A percentile compares a stretch with the other conserved stretches of the same genome.
Evolutionary conservation across 176 grass and related monocot genomes (phyloP).

Genomic region (Oryza rufipogon): DNA sequence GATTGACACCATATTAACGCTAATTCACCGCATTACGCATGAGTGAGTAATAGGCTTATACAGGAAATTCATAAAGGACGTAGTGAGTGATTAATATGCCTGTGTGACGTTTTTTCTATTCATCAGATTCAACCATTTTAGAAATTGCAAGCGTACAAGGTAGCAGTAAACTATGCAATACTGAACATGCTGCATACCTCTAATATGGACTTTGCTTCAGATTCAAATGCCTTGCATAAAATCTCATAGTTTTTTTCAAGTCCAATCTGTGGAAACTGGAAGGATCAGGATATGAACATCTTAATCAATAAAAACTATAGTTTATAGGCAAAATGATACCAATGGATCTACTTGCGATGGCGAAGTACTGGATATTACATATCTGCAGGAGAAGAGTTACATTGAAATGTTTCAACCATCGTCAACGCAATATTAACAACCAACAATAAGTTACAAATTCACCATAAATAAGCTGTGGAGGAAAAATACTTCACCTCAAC

Average conservation of each 20-base stretch:
- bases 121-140: not conserved
- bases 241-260: conserved; percentile 81
- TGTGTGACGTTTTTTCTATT: not conserved
- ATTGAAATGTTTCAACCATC: not conserved
- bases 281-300: not conserved
- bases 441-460: conserved; percentile 17
- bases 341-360: conserved; percentile 73
- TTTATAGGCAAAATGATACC: conserved; percentile 46
- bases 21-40: not conserved
- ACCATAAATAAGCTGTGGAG: not conserved
- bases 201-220: conserved; percentile 75
- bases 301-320: conserved; percentile 10
- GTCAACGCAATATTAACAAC: not conserved
- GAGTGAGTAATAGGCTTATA: not conserved
- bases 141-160: not conserved
- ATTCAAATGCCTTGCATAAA: conserved; percentile 76
- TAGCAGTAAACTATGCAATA: conserved; percentile 3
- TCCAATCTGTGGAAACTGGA: conserved; percentile 55
- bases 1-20: not conserved
- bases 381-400: conserved; percentile 52
- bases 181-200: conserved; percentile 51
- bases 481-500: conserved; percentile 54
- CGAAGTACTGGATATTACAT: conserved; percentile 77
- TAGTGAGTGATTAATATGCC: not conserved
- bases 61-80: not conserved